Conservation (phyloP, 2,329 filamentous ascomycete genomes). For the Phoma herbarum region DNA sequence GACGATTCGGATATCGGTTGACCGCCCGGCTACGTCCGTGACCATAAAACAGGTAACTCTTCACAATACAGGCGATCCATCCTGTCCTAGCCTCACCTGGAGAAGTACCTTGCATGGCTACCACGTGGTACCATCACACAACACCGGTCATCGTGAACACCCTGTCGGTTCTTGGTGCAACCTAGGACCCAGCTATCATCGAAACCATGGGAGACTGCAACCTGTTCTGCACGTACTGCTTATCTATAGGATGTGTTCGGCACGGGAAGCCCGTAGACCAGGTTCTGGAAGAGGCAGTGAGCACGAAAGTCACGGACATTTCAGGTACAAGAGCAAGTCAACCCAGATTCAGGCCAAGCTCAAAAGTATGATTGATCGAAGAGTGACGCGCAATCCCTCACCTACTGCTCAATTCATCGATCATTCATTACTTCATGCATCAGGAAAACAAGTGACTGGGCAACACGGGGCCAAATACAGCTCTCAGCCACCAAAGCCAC, state of each 20-base stretch:
- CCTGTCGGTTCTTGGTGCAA: not conserved
- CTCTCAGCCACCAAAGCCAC: conserved; percentile 10
- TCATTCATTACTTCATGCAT: not conserved
- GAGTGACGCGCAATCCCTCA: not conserved
- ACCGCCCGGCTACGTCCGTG: not conserved
- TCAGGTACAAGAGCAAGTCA: conserved; percentile 9
- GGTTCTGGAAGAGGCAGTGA: not conserved
- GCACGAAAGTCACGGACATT: not conserved
- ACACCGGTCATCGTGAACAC: conserved; percentile 2
- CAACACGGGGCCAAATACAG: not conserved
- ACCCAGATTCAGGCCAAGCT: not conserved
- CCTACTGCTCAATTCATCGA: not conserved
- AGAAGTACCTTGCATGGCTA: conserved; percentile 8
- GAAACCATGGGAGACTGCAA: conserved; percentile 7
- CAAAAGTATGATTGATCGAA: not conserved
- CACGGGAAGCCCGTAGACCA: not conserved
- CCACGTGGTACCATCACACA: conserved; percentile 1
- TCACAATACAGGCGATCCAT: not conserved
- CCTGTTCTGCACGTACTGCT: conserved; percentile 2
- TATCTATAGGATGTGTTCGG: conserved; percentile 5
- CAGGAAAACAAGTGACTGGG: not conserved
- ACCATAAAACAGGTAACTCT: not conserved
- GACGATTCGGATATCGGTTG: not conserved
- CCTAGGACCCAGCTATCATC: not conserved
- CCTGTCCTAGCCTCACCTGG: not conserved